Conservation (phyloP, 371 early-diverging fungal species). For the Lichtheimia hyalospora region DNA sequence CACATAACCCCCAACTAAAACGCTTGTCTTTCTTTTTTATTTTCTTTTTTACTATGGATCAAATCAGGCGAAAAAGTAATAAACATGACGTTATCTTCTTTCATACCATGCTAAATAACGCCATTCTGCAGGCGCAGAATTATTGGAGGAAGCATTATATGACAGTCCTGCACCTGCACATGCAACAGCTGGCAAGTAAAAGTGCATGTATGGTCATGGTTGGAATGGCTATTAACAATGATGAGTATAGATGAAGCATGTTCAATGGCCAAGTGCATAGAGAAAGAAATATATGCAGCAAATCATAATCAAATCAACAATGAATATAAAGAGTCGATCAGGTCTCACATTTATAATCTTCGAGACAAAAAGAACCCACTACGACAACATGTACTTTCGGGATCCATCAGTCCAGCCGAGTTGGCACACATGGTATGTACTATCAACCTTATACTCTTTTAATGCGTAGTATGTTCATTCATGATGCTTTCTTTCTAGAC, state of each 20-base stretch:
- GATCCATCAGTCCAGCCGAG: slow-evolving; percentile 8
- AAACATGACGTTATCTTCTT: no score
- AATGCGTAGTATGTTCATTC: no score
- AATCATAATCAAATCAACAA: slow-evolving; percentile 11
- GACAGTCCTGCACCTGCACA: no score
- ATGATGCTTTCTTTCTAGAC: no score
- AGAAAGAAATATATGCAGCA: slow-evolving; percentile 13
- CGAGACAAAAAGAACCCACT: slow-evolving; percentile 18
- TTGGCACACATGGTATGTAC: slow-evolving; percentile 23
- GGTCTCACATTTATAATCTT: slow-evolving; percentile 23
- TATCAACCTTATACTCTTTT: no score
- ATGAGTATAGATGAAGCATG: background rate
- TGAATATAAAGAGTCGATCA: slow-evolving; percentile 20
- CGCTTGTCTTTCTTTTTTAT: no score
- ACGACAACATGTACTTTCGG: slow-evolving; percentile 16
- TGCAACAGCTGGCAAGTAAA: no score
- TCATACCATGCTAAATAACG: no score
- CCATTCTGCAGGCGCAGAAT: slow-evolving; percentile 2
- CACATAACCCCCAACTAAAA: no score
- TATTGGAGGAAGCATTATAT: slow-evolving; percentile 7
- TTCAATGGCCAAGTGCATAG: slow-evolving; percentile 4
- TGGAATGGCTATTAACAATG: background rate
- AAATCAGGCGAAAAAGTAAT: background rate
- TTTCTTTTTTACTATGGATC: background rate
- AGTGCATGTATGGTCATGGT: background rate